These are phyloP conservation scores for Sphaerostilbella broomeana DNA, from an alignment of 2,329 filamentous ascomycete genomes.

Conservation along the genomic window DNA sequence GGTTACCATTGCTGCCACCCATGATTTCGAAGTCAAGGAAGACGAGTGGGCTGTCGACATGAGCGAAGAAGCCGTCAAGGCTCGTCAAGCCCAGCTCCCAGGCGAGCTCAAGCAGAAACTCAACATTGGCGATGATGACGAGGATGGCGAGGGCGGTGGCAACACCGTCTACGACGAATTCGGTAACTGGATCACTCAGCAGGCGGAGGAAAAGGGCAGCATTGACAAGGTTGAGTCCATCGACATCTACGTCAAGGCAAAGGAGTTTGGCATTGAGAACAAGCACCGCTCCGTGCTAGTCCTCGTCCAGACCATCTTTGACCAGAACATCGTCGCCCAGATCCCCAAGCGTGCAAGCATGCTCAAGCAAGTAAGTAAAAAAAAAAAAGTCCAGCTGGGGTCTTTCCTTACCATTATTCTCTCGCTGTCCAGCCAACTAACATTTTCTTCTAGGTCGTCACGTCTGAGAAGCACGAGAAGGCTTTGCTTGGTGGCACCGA, in stretches of 20 bases:
- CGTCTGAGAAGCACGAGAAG: conserved; percentile 90
- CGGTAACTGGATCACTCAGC: conserved; percentile 80
- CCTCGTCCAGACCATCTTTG: conserved; percentile 87
- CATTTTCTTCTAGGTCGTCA: conserved; percentile 49
- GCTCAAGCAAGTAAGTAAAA: conserved; percentile 69
- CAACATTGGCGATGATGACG: conserved; percentile 72
- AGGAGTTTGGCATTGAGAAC: conserved; percentile 86
- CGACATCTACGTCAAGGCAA: conserved; percentile 92
- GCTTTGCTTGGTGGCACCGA: conserved; percentile 92
- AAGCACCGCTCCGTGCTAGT: conserved; percentile 94
- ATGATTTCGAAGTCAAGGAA: conserved; percentile 63
- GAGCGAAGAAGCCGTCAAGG: conserved; percentile 90
- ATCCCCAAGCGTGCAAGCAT: conserved; percentile 76
- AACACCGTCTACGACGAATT: conserved; percentile 81
- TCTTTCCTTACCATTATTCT: background rate
- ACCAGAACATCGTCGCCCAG: conserved; percentile 82
- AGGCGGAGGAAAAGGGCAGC: conserved; percentile 64
- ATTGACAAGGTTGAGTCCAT: conserved; percentile 79
- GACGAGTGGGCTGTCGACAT: conserved; percentile 96
- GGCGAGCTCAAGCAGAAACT: conserved; percentile 90
- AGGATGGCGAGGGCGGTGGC: conserved; percentile 68
- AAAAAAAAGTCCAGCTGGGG: too few relatives aligned
- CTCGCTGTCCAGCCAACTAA: background rate
- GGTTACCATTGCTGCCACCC: conserved; percentile 44
- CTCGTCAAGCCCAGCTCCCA: conserved; percentile 88